Conservation (phyloP, 257 asterid species). For the Handroanthus guayacan region DNA sequence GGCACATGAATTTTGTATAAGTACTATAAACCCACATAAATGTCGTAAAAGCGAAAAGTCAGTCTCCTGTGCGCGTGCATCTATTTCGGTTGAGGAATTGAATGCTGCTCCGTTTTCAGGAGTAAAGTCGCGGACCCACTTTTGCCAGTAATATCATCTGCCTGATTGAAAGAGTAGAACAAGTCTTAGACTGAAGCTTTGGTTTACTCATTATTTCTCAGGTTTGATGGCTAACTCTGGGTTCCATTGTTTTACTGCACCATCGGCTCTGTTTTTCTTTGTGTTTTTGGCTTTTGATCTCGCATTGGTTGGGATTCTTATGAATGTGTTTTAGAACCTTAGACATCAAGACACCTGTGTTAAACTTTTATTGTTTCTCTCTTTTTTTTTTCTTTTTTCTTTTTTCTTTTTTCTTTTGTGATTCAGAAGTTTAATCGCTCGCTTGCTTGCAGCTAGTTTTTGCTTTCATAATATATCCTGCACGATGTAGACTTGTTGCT, state of each 20-base stretch:
- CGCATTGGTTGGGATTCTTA: neutral
- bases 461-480: neutral
- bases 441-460: neutral
- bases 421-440: neutral
- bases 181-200: neutral
- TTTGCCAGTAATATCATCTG: neutral
- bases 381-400: neutral
- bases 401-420: neutral
- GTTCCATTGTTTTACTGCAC: too few relatives aligned
- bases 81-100: slow-evolving; percentile 1
- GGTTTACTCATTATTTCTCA: neutral
- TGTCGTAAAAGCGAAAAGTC: neutral
- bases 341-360: neutral
- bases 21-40: neutral
- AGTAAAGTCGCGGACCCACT: neutral
- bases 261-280: neutral
- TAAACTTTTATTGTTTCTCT: neutral
- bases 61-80: neutral
- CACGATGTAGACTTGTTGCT: neutral
- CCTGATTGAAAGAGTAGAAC: neutral
- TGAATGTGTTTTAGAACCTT: neutral
- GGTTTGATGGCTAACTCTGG: neutral
- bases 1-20: too few relatives aligned
- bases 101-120: slow-evolving; percentile 5
- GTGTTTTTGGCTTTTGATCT: neutral